These are phyloP conservation scores for Metarhizium robertsii DNA, from an alignment of 2,329 filamentous ascomycete species.

Conservation along the genomic window DNA sequence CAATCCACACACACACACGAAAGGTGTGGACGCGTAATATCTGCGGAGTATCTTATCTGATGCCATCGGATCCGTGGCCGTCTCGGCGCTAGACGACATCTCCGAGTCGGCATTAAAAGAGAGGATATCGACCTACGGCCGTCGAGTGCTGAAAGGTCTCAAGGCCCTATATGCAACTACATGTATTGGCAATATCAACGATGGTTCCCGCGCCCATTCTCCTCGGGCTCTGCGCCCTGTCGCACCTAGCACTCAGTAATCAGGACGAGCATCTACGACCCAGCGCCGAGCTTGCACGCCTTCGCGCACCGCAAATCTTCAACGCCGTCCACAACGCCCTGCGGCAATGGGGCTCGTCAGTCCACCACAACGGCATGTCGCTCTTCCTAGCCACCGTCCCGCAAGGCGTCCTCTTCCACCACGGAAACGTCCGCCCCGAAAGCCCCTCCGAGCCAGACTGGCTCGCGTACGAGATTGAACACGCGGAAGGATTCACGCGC, in stretches of 20 bases:
- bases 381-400: conserved; percentile 49
- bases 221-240: background rate
- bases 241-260: background rate
- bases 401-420: conserved; percentile 45
- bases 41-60: too few relatives aligned
- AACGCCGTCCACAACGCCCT: conserved; percentile 52
- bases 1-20: too few relatives aligned
- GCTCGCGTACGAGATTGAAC: conserved; percentile 55
- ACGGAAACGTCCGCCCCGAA: conserved; percentile 35
- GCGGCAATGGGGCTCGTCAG: conserved; percentile 52
- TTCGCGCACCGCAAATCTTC: conserved; percentile 43
- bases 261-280: background rate
- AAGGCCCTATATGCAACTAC: too few relatives aligned
- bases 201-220: background rate
- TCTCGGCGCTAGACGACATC: too few relatives aligned
- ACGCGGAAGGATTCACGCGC: conserved; percentile 46
- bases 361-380: conserved; percentile 56
- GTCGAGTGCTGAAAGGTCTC: too few relatives aligned
- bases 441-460: conserved; percentile 43
- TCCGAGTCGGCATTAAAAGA: too few relatives aligned
- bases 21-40: too few relatives aligned
- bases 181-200: background rate
- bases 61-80: too few relatives aligned
- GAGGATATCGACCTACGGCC: too few relatives aligned
- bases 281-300: background rate